Evolutionary conservation across 352 stramenopile genomes (phyloP), one percentile per base, ranked within the genome.

Genomic region (Phytophthora megakarya): DNA sequence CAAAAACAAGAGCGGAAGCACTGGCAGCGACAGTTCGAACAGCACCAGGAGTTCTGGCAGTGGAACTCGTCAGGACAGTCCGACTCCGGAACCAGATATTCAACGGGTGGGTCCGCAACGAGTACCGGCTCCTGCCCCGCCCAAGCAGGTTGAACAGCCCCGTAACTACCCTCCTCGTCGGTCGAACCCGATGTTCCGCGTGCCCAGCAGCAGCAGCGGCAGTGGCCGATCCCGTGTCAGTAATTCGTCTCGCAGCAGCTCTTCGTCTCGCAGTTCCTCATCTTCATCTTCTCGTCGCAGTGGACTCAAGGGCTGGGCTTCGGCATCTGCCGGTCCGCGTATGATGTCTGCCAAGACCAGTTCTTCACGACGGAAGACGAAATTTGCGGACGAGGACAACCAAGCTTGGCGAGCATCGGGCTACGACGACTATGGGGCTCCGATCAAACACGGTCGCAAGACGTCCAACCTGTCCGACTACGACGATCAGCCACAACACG

Each of bases 111-210:
- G 64, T 5, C 69, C 68, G n/a, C 65, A 70, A 21, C 68, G 68
- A 15, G 62, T 72, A 5, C 64, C 65, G n/a, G 64, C 64, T 60
- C 69, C 68, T 12, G 48, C 68, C 23, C 50, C 57, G 12, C 26
- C 68, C 11, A 67, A 66, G 35, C 45, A 48, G 25, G 44, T 48
- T 2, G 68, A 76, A 35, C 68, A 58, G 32, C 49, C 57, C 25
- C 58, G 51, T 30, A 69, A 76, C 33, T 72, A 67, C 45, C 65
- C 69, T 37, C 64, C 69, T 16, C 64, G 65, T 46, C 66, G 66
- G 3, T 61, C 62, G 11, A 72, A 72, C 42, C 52, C 33, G 2
- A 46, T 70, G 60, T 40, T 66, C 23, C 63, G 35, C 21, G 51
- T 73, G n/a, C 57, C 67, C 44, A 63, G 50, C 28, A 28, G 43